Base-by-base conservation (phyloP, 1,284 basidiomycete species). In the Wallemia hederae region DNA sequence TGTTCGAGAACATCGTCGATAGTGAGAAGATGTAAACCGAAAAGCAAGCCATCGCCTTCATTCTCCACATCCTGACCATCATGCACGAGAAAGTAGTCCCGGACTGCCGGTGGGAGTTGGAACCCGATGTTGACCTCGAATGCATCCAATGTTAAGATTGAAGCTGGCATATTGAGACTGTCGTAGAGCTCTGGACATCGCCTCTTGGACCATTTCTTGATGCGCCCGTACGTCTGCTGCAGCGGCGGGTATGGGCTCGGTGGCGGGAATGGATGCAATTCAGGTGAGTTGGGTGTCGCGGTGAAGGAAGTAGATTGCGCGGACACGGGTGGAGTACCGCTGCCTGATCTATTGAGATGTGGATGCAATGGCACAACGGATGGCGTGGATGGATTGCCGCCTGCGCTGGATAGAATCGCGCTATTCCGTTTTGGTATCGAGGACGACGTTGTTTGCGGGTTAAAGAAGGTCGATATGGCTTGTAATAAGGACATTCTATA, bases 51-150 rank as follows among this genome's bases (percentile, higher is more conserved):
- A 64, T 86, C 83, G 22, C 64, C 64, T 15, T 63, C 84, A 34
- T 83, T 82, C 69, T 90, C 87, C 24, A 85, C 79, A 69, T 91
- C 87, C 68, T 92, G 87, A 17, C 87, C 87, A 66, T 92, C 85
- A 57, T 81, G 80, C 62, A 75, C 74, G 55, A 83, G 75, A 72
- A 88, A 89, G 1, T 84, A 88, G 65, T 92, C 88, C 26, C 85
- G 79, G 15, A 92, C 78, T 25, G 81, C 78, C 26, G 77, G 74
- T 1, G 87, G 87, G 22, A 92, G 77, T 3, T 79, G 74, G 65
- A 83, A 80, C 24, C 87, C 87, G 62, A 92, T 79, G 65, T 85
- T 78, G 69, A 80, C 76, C 71, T 91, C 86, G 66, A 89, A 76
- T 56, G 81, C 76, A 39, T 80, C 75, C 60, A 91, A 76, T 66